These are phyloP conservation scores for Xylaria intraflava DNA, from an alignment of 495 filamentous ascomycete genomes.

Conservation along the genomic window DNA sequence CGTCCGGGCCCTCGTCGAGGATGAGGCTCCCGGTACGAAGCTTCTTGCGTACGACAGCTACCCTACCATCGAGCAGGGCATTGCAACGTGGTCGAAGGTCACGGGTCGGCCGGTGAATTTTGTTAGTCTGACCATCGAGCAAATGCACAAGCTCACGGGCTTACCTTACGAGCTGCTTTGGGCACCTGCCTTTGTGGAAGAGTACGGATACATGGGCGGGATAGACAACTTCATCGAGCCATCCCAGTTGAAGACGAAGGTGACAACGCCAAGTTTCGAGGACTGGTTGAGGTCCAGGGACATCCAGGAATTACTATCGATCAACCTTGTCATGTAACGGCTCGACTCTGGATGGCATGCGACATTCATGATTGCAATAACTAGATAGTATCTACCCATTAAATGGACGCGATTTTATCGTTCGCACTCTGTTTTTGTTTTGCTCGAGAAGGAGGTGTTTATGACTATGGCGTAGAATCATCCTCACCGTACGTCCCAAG, in stretches of 20 bases:
- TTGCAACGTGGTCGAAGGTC: slow-evolving; percentile 28
- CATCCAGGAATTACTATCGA: slow-evolving; percentile 13
- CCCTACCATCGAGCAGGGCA: slow-evolving; percentile 23
- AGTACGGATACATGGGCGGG: slow-evolving; percentile 39
- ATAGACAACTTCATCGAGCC: slow-evolving; percentile 30
- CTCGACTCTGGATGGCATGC: no score
- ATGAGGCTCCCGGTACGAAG: slow-evolving; percentile 31
- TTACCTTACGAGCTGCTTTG: slow-evolving; percentile 34
- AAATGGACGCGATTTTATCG: no score
- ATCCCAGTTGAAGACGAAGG: slow-evolving; percentile 23
- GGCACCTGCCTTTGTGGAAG: slow-evolving; percentile 27
- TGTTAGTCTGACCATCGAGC: slow-evolving; percentile 22
- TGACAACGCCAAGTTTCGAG: slow-evolving; percentile 26
- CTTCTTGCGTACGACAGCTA: slow-evolving; percentile 40
- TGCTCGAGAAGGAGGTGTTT: no score
- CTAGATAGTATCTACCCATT: no score
- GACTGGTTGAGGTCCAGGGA: slow-evolving; percentile 27
- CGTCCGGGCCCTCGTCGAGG: slow-evolving; percentile 37
- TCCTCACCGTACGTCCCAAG: no score
- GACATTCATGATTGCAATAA: no score
- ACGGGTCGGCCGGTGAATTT: slow-evolving; percentile 28
- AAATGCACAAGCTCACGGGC: slow-evolving; percentile 30
- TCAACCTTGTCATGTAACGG: neutral
- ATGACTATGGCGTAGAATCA: no score
- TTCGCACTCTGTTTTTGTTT: no score